These are phyloP conservation scores for Francoa sonchifolia DNA, from an alignment of 441 rosid genomes.

Conservation along the genomic window DNA sequence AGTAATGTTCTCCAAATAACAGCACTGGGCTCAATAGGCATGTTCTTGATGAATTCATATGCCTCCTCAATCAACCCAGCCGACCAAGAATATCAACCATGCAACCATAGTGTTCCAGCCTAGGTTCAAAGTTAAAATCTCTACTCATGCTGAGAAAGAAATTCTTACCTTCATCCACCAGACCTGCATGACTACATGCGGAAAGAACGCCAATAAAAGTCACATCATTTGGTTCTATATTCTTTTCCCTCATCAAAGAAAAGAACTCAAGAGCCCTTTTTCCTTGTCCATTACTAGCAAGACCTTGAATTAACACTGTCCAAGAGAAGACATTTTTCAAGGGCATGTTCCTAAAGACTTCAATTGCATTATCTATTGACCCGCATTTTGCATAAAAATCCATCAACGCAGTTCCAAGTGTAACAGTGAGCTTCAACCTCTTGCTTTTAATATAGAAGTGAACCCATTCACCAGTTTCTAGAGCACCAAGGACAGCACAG, in stretches of 20 bases:
- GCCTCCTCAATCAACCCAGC: constrained; percentile 24
- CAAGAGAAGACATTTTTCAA: constrained; percentile 18
- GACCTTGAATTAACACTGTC: constrained; percentile 26
- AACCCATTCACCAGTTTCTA: constrained; percentile 22
- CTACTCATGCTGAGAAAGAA: constrained; percentile 18
- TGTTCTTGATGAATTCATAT: constrained; percentile 16
- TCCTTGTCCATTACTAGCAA: constrained; percentile 25
- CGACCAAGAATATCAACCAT: constrained; percentile 26
- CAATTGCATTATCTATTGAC: constrained; percentile 15
- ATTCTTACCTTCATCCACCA: constrained; percentile 16
- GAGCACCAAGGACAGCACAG: constrained; percentile 24
- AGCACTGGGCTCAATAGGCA: constrained; percentile 24
- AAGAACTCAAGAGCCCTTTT: constrained; percentile 16
- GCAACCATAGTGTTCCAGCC: constrained; percentile 24
- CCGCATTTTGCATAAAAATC: constrained; percentile 25
- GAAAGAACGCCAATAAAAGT: constrained; percentile 21
- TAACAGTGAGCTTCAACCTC: constrained; percentile 16
- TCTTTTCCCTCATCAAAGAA: constrained; percentile 11
- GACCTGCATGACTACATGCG: constrained; percentile 20
- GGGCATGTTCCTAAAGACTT: constrained; percentile 17
- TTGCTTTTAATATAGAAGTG: constrained; percentile 14
- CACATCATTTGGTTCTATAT: constrained; percentile 16
- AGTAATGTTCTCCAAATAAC: constrained; percentile 26
- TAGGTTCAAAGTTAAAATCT: constrained; percentile 20
- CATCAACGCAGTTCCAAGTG: constrained; percentile 22